These are phyloP conservation scores for Candida sithepensis DNA, from an alignment of 805 yeast species.

Conservation along the genomic window DNA sequence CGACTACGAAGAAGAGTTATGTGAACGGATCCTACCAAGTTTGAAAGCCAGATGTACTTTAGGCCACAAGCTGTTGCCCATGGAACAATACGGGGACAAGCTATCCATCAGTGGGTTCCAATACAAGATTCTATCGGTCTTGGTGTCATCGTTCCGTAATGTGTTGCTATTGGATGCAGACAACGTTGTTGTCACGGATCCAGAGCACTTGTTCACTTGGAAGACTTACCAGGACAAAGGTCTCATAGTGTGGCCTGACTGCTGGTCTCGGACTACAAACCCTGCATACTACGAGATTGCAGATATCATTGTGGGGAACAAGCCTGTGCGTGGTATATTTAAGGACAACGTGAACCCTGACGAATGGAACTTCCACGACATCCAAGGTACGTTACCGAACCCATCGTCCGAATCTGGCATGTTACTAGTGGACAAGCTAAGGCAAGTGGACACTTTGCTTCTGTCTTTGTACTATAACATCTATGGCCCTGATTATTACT, in stretches of 20 bases:
- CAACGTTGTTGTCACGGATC: slow-evolving; percentile 40
- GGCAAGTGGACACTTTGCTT: slow-evolving; percentile 52
- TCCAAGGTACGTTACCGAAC: slow-evolving; percentile 62
- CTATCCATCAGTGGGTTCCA: slow-evolving; percentile 44
- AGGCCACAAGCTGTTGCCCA: slow-evolving; percentile 32
- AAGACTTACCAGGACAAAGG: slow-evolving; percentile 39
- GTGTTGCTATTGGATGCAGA: slow-evolving; percentile 50
- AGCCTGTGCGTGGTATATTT: slow-evolving; percentile 33
- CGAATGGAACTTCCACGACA: slow-evolving; percentile 51
- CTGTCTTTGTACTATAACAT: slow-evolving; percentile 62
- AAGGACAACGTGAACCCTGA: slow-evolving; percentile 13
- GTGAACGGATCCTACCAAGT: slow-evolving; percentile 38
- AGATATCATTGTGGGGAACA: slow-evolving; percentile 33
- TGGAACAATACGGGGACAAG: slow-evolving; percentile 15
- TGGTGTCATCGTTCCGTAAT: slow-evolving; percentile 43
- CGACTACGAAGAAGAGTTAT: slow-evolving; percentile 46
- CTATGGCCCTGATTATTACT: slow-evolving; percentile 61
- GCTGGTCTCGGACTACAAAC: slow-evolving; percentile 65
- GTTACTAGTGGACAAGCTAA: slow-evolving; percentile 53
- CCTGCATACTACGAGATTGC: slow-evolving; percentile 60
- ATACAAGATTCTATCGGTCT: slow-evolving; percentile 46
- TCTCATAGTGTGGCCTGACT: slow-evolving; percentile 64
- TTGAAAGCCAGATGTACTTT: slow-evolving; percentile 45
- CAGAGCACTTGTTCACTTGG: slow-evolving; percentile 45
- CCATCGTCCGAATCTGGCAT: slow-evolving; percentile 71